These are phyloP conservation scores for Xylaria bambusicola DNA, from an alignment of 495 filamentous ascomycete genomes.

Conservation along the genomic window DNA sequence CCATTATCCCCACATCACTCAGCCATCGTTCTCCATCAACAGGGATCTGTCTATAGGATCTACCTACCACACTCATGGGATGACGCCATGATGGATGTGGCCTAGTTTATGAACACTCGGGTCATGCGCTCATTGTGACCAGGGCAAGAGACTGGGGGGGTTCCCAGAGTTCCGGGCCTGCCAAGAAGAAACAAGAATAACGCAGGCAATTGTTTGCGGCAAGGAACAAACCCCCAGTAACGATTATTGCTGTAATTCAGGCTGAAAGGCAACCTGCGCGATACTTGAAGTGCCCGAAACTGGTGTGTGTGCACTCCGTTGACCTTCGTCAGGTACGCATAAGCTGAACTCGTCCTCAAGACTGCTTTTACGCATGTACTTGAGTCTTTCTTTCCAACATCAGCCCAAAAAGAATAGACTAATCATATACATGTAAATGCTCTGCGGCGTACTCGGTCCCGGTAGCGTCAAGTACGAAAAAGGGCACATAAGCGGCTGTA, in stretches of 20 bases:
- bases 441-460: not conserved
- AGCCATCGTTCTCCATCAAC: constrained; percentile 15
- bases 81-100: constrained; percentile 24
- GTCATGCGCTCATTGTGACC: constrained; percentile 19
- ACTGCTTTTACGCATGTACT: no score
- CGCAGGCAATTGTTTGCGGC: not conserved
- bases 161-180: constrained; percentile 10
- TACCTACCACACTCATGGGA: constrained; percentile 31
- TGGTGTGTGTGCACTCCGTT: no score
- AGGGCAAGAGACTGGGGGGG: not conserved
- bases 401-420: no score
- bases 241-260: no score
- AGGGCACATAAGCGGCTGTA: not conserved
- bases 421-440: no score
- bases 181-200: constrained; percentile 6
- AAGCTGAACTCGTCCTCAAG: no score
- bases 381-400: no score
- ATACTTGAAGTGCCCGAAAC: no score
- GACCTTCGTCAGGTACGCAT: no score
- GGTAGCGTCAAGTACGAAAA: not conserved
- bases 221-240: not conserved
- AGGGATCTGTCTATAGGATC: constrained; percentile 32
- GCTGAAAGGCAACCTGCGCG: no score
- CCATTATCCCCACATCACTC: constrained; percentile 26
- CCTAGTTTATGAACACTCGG: constrained; percentile 5